Evolutionary conservation across 805 yeast genomes (phyloP).

Genomic region (Spathaspora sp.): DNA sequence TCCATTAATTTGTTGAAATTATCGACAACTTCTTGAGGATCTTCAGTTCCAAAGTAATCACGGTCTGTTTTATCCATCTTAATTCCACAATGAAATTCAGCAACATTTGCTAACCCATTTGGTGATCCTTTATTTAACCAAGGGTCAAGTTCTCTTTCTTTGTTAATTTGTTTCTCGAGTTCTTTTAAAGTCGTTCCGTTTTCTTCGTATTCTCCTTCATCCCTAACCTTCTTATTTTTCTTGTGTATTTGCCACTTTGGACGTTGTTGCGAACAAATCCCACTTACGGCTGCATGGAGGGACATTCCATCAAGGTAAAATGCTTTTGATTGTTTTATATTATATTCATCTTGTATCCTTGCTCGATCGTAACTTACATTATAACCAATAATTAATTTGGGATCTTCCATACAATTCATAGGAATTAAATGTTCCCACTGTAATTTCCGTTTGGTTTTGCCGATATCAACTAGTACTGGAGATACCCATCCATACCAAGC

Average conservation of each 20-base stretch:
- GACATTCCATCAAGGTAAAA: slow-evolving; percentile 92
- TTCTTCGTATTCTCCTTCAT: slow-evolving; percentile 3
- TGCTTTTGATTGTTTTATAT: slow-evolving; percentile 59
- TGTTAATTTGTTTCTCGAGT: neutral
- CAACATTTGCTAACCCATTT: slow-evolving; percentile 78
- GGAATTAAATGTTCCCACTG: slow-evolving; percentile 72
- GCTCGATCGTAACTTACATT: slow-evolving; percentile 91
- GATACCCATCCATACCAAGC: slow-evolving; percentile 98
- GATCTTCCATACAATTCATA: slow-evolving; percentile 44
- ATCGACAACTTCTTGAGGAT: slow-evolving; percentile 49
- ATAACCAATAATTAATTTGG: slow-evolving; percentile 78
- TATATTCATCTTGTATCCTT: slow-evolving; percentile 79
- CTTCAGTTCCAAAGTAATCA: slow-evolving; percentile 55
- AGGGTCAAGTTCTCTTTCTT: slow-evolving; percentile 50
- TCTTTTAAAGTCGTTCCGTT: neutral
- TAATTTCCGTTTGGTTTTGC: slow-evolving; percentile 16
- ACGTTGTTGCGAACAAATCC: slow-evolving; percentile 90
- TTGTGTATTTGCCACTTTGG: slow-evolving; percentile 66
- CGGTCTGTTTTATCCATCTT: slow-evolving; percentile 64
- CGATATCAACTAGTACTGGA: slow-evolving; percentile 63
- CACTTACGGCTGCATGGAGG: slow-evolving; percentile 82
- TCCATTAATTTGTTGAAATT: slow-evolving; percentile 59
- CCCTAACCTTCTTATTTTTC: slow-evolving; percentile 26
- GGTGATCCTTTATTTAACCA: slow-evolving; percentile 79
- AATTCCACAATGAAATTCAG: slow-evolving; percentile 70